phyloP scores from a whole-genome alignment of 495 filamentous ascomycete genomes.

The Xylaria intraflava region DNA sequence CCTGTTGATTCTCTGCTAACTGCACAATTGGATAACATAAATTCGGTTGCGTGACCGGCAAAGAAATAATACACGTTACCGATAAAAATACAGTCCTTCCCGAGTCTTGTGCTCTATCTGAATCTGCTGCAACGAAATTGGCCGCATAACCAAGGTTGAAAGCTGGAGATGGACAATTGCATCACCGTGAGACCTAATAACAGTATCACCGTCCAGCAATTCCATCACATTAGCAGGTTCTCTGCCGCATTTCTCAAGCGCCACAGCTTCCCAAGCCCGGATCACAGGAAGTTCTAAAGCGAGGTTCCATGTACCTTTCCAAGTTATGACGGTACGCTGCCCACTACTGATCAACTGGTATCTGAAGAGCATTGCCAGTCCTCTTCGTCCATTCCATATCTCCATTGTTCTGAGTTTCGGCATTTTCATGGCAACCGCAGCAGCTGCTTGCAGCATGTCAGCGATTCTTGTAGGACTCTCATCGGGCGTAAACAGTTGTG shows the following conservation, averaged over 20 bases:
- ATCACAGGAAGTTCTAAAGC: conserved; percentile 19
- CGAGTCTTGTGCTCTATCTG: conserved; percentile 7
- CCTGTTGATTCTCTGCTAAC: too few species aligned
- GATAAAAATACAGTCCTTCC: conserved; percentile 7
- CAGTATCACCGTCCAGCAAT: conserved; percentile 9
- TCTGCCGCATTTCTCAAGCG: conserved; percentile 7
- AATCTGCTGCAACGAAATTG: conserved; percentile 12
- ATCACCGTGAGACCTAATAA: conserved; percentile 7
- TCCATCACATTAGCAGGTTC: conserved; percentile 11
- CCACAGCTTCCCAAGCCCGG: conserved; percentile 25
- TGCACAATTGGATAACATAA: too few species aligned
- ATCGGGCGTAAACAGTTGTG: conserved; percentile 17
- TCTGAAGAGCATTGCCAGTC: conserved; percentile 25
- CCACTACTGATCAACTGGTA: conserved; percentile 16
- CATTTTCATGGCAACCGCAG: conserved; percentile 26
- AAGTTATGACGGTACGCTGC: conserved; percentile 19
- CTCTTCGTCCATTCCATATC: conserved; percentile 29
- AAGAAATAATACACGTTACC: too few species aligned
- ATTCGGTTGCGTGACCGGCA: too few species aligned
- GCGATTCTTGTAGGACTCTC: conserved; percentile 10
- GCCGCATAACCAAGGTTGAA: conserved; percentile 3
- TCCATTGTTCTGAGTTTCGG: conserved; percentile 29
- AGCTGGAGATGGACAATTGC: conserved; percentile 11
- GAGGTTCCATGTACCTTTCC: conserved; percentile 28
- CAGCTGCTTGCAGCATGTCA: conserved; percentile 8